phyloP scores from a whole-genome alignment of 148 eudicot genomes.

The Rhododendron ovatum region DNA sequence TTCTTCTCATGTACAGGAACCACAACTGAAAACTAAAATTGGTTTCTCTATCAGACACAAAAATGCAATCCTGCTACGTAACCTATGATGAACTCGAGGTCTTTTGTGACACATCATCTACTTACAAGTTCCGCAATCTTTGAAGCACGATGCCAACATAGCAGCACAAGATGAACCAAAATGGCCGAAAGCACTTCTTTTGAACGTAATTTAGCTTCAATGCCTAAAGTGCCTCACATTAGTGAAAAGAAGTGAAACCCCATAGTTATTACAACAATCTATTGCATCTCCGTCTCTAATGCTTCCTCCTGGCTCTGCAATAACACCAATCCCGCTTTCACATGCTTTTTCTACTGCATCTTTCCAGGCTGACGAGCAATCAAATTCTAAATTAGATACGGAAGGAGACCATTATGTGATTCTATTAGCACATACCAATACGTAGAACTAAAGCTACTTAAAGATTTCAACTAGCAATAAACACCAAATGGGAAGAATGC shows the following conservation, averaged over 20 bases:
- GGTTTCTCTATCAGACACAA: background rate
- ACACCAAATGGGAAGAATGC: slow-evolving; percentile 98
- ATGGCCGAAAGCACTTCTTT: too few species aligned
- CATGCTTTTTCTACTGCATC: slow-evolving; percentile 97
- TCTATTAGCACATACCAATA: background rate
- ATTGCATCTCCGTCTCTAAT: too few species aligned
- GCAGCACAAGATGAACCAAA: too few species aligned
- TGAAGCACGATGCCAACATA: too few species aligned
- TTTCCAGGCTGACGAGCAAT: slow-evolving; percentile 65
- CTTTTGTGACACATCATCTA: too few species aligned
- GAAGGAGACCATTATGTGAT: background rate
- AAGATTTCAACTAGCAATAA: background rate
- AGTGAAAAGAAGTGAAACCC: too few species aligned
- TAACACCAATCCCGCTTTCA: background rate
- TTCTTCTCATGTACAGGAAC: background rate
- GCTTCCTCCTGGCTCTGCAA: too few species aligned
- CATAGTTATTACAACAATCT: too few species aligned
- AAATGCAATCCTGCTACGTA: background rate
- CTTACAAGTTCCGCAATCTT: too few species aligned
- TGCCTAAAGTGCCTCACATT: too few species aligned
- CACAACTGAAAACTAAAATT: background rate
- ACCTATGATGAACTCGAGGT: background rate
- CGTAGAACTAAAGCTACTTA: background rate
- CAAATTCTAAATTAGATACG: background rate
- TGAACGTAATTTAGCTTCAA: too few species aligned